Base-by-base conservation (phyloP, 2,329 filamentous ascomycete species). In the Penicillium fuscoglaucum region DNA sequence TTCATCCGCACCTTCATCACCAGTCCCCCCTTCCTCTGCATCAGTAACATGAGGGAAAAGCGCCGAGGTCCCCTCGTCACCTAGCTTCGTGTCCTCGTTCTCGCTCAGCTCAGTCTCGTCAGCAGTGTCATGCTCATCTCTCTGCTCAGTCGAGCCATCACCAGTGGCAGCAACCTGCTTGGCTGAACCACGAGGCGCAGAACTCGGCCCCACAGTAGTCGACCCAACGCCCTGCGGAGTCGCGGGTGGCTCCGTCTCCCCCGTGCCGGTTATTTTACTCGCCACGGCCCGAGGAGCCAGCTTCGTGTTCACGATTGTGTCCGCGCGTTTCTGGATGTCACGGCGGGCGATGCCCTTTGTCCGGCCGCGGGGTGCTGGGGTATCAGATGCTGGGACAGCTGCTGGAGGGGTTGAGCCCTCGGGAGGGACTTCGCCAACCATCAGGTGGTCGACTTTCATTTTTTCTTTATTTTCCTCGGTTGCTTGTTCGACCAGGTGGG, bases 21-120 rank as follows among this genome's bases (percentile, higher is more conserved):
- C 65, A n/a, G 57, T 61, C n/a, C 57, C 68, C 2, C 55, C 59
- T 15, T 64, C 69, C n/a, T 68, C 66, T 8, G 55, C 59, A 43
- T 70, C 69, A 33, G 56, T 57, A 40, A 65, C 64, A 17, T 55
- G 56, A 37, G 55, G 55, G 50, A 54, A 58, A 43, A 58, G 50
- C 8, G 29, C 35, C 1, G 68, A 70, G 1, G 40, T 52, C 21
- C 64, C 60, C n/a, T 71, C 64, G 21, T 67, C 74, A 17, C 68
- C 63, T 4, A 71, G 58, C 40, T 68, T 72, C 39, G 71, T 68
- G n/a, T 74, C 74, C 45, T 75, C 73, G 10, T 87, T 82, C 60
- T 90, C 87, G 52, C 86, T 89, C 0, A 90, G 77, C 61, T 89
- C 87, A 67, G 86, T 89, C 71, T 90, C 87, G 55, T 89, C 87